These are phyloP conservation scores for Penicillium nordicum DNA, from an alignment of 2,329 filamentous ascomycete species.

Conservation along the genomic window DNA sequence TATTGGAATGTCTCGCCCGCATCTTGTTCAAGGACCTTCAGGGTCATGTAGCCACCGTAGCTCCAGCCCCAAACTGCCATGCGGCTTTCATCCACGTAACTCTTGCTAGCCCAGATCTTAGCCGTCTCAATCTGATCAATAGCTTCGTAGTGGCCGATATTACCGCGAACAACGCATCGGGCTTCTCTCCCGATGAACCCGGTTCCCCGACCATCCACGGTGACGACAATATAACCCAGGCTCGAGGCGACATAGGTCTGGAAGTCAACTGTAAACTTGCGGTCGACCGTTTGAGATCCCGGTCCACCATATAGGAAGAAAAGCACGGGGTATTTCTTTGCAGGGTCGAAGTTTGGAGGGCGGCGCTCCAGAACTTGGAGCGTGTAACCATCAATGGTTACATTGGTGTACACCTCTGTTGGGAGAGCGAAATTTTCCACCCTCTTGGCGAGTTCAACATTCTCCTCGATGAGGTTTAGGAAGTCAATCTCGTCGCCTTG, in stretches of 20 bases:
- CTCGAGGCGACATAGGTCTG: constrained; percentile 81
- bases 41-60: constrained; percentile 89
- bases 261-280: constrained; percentile 80
- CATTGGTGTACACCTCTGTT: constrained; percentile 73
- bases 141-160: constrained; percentile 81
- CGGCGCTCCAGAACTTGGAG: constrained; percentile 76
- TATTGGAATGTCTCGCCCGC: constrained; percentile 88
- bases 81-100: constrained; percentile 76
- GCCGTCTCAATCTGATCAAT: constrained; percentile 88
- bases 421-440: constrained; percentile 78
- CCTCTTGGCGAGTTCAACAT: constrained; percentile 64
- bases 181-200: constrained; percentile 83
- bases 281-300: constrained; percentile 82
- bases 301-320: constrained; percentile 95
- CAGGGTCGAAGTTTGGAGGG: constrained; percentile 80
- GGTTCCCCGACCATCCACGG: constrained; percentile 88
- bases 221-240: constrained; percentile 90
- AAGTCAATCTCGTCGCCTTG: constrained; percentile 64
- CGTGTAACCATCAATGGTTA: constrained; percentile 76
- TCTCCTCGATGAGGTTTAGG: constrained; percentile 73
- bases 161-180: constrained; percentile 75
- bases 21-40: constrained; percentile 92
- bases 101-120: constrained; percentile 74
- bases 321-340: constrained; percentile 85
- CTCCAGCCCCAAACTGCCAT: constrained; percentile 99